Evolutionary conservation across 345 rosid genomes (phyloP).

Genomic region (Salix exigua): DNA sequence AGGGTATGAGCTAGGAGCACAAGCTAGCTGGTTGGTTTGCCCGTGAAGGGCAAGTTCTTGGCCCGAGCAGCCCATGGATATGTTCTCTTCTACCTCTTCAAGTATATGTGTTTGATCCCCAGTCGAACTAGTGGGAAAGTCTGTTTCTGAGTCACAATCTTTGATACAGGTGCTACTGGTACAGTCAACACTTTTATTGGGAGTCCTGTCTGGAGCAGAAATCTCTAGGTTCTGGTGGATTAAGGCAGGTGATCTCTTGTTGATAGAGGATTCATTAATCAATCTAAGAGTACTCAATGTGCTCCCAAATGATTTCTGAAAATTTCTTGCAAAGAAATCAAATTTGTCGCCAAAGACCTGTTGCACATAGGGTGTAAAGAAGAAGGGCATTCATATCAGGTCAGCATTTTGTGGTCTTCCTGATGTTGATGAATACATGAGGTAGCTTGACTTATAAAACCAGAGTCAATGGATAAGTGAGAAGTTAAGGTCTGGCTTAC

Average conservation of each 20-base stretch:
- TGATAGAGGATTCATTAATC: slow-evolving; percentile 49
- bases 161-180: slow-evolving; percentile 15
- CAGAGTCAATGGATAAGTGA: slow-evolving; percentile 33
- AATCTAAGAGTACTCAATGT: slow-evolving; percentile 75
- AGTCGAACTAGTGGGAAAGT: slow-evolving; percentile 24
- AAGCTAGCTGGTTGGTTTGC: slow-evolving; percentile 34
- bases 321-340: slow-evolving; percentile 56
- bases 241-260: slow-evolving; percentile 15
- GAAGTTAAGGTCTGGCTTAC: slow-evolving; percentile 58
- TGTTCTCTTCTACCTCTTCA: slow-evolving; percentile 39
- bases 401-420: slow-evolving; percentile 17
- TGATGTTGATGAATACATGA: background rate
- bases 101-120: slow-evolving; percentile 17
- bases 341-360: slow-evolving; percentile 81
- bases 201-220: slow-evolving; percentile 22
- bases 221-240: slow-evolving; percentile 20
- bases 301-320: slow-evolving; percentile 80
- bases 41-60: slow-evolving; percentile 39
- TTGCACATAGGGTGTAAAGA: slow-evolving; percentile 21
- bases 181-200: slow-evolving; percentile 7
- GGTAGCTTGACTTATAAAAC: slow-evolving; percentile 36
- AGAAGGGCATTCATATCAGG: slow-evolving; percentile 14
- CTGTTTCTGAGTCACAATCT: slow-evolving; percentile 32
- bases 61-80: slow-evolving; percentile 18
- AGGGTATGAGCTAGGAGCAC: slow-evolving; percentile 30